Base-by-base conservation (phyloP, 495 filamentous ascomycete species). In the Chlorociboria aeruginascens region DNA sequence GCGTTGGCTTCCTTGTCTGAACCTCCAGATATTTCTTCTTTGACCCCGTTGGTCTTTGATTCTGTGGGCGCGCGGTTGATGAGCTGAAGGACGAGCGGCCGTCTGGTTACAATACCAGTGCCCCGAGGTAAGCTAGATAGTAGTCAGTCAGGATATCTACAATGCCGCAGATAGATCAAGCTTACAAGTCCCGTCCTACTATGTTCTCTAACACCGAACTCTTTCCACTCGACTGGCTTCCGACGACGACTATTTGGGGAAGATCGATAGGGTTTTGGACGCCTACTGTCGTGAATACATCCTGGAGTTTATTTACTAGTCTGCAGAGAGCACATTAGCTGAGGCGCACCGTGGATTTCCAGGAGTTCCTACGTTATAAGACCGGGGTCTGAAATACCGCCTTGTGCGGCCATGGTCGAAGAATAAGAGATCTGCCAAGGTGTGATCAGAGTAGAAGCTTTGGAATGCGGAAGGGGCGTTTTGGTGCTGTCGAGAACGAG, bases 181-280 rank as follows among this genome's bases (percentile, higher is more conserved):
- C 85, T 66, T 76, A 97, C 93, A 99, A 97, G 69, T 99, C 92
- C 69, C 93, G 77, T 33, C 93, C 93, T 35, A 99, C 93, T 57
- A 99, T 99, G 61, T 99, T 99, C 69, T 99, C 93, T 59, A 99
- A 67, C 57, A 99, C 93, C n/a, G 92, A 97, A 73, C 89, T 96
- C 81, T 99, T 99, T 63, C 93, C 93, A 65, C 89, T 95, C 10
- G 93, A 97, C 72, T 99, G 93, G 63, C 90, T 96, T 56, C 93
- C 93, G 40, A 99, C 93, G 48, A 99, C 93, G 50, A 83, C 92
- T 67, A 99, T 99, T 73, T 99, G 93, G 25, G 93, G 93, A 50
- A 99, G 68, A 73, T 99, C 93, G 72, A 99, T 99, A 39, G 93
- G 93, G 67, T 99, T 99, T 74, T 95, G 73, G 73, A 99, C 92